Base-by-base conservation (phyloP, 805 yeast genomes). In the Yarrowia sp. region DNA sequence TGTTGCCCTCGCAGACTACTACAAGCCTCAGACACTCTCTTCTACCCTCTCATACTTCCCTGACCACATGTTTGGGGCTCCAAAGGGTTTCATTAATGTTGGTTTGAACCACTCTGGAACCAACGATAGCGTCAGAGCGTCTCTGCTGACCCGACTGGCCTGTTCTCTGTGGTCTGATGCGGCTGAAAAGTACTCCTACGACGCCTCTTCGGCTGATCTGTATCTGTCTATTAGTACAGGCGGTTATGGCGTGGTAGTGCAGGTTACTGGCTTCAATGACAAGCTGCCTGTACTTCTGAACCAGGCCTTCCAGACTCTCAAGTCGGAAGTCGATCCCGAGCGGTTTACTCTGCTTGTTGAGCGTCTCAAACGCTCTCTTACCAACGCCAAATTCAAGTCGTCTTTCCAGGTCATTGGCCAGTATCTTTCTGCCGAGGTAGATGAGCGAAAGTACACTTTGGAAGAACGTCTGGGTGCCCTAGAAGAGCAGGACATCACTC, bases 401-500 rank as follows among this genome's bases (percentile, higher is more conserved):
- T 22, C 61, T 7, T 54, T 24, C 46, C 35, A 26, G 61, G 8
- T 17, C 24, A 54, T 54, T 7, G 35, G 11, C 35, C 17, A 24
- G 8, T 54, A 54, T n/a, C 35, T 38, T 3, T n/a, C 35, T 6
- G 61, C 46, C 3, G 35, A n/a, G 4, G 35, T 54, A 14, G 26
- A 54, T 4, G 46, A 38, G 26, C 4, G 10, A 10, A 22, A 12
- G 26, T 38, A 26, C 26, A 77, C 80, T 64, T 67, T 76, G 16
- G 79, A 72, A 21, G 98, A 93, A 74, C 80, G 84, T 19, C 26
- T 48, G 19, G 54, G 26, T 3, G 8, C 38, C 70, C 92, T 97
- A 96, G 95, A 93, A 72, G 96, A 96, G 2, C n/a, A 38, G 9
- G 61, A 54, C 1, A 54, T 54, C 35, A 54, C 46, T 6, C 11